Evolutionary conservation across 257 asterid genomes (phyloP).

Genomic region (Ocimum tenuiflorum): DNA sequence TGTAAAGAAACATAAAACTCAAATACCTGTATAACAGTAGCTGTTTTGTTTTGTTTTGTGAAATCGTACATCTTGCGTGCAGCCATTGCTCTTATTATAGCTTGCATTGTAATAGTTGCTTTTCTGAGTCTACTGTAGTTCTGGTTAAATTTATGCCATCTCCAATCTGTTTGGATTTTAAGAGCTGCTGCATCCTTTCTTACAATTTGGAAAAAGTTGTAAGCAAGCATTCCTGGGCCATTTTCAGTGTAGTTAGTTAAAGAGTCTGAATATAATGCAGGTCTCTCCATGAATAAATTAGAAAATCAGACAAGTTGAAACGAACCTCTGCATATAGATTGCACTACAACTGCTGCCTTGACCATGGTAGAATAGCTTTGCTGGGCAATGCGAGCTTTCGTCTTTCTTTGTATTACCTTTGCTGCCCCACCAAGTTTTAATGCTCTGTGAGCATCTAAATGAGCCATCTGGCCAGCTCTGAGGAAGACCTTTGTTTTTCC

Average conservation of each 20-base stretch:
- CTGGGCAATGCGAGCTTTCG: conserved; percentile 52
- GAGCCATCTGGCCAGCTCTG: conserved; percentile 92
- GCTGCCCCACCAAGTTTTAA: conserved; percentile 57
- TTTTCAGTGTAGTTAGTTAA: too few relatives aligned
- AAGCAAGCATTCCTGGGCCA: conserved; percentile 53
- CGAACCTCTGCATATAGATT: conserved; percentile 76
- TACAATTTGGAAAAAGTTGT: conserved; percentile 38
- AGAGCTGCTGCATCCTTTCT: conserved; percentile 62
- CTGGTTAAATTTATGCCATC: conserved; percentile 59
- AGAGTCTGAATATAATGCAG: not conserved
- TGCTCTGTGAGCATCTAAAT: conserved; percentile 71
- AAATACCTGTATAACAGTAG: conserved; percentile 63
- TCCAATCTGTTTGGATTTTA: conserved; percentile 67
- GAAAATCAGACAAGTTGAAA: too few relatives aligned
- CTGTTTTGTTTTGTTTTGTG: conserved; percentile 51
- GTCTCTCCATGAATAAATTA: too few relatives aligned
- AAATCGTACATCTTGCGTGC: conserved; percentile 42
- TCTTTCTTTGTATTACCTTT: conserved; percentile 60
- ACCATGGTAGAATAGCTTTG: conserved; percentile 45
- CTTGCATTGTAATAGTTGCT: conserved; percentile 50
- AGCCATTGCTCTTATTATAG: conserved; percentile 60
- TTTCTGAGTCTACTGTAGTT: conserved; percentile 40
- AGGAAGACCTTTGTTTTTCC: conserved; percentile 77
- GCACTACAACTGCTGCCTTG: conserved; percentile 52
- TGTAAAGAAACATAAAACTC: conserved; percentile 16